A percentile compares a stretch with the other conserved stretches of the same genome.
Conservation (phyloP, 2,329 filamentous ascomycete species). For the Fusarium beomiforme region DNA sequence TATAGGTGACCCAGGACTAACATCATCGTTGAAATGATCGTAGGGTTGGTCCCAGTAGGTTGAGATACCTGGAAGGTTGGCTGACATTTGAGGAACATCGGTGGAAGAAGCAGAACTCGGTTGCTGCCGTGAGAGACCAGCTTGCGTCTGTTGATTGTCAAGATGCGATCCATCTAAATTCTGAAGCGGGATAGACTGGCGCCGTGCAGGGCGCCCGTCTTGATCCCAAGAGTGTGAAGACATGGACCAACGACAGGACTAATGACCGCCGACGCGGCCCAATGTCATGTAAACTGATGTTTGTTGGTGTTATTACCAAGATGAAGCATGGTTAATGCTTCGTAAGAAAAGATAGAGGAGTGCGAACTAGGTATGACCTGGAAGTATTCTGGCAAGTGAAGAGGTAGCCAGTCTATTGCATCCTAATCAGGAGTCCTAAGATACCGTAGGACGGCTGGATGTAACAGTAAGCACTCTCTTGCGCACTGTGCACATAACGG, state of each 20-base stretch:
- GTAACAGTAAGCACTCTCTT: constrained; percentile 18
- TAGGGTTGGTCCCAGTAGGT: constrained; percentile 65
- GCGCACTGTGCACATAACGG: constrained; percentile 32
- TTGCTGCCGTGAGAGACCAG: constrained; percentile 18
- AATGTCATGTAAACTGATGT: constrained; percentile 30
- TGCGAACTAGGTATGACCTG: constrained; percentile 18
- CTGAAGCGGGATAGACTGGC: constrained; percentile 75
- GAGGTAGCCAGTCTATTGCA: constrained; percentile 28
- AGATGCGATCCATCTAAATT: constrained; percentile 56
- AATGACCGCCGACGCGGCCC: constrained; percentile 37
- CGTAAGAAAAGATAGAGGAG: constrained; percentile 1
- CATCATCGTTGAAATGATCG: constrained; percentile 49
- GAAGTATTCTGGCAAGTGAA: constrained; percentile 16
- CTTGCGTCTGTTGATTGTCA: constrained; percentile 14
- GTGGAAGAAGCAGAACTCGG: constrained; percentile 9
- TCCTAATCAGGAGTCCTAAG: constrained; percentile 38
- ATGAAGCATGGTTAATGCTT: constrained; percentile 36
- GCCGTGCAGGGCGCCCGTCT: constrained; percentile 41
- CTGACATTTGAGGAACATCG: constrained; percentile 33
- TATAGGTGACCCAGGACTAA: constrained; percentile 60
- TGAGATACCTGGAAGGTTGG: constrained; percentile 56
- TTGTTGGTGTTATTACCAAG: constrained; percentile 7
- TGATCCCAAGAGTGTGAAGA: constrained; percentile 43
- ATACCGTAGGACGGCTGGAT: constrained; percentile 11
- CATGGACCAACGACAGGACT: constrained; percentile 42